phyloP scores from a whole-genome alignment of 225 moss, liverwort and hornwort genomes.

The Antitrichia curtipendula region DNA sequence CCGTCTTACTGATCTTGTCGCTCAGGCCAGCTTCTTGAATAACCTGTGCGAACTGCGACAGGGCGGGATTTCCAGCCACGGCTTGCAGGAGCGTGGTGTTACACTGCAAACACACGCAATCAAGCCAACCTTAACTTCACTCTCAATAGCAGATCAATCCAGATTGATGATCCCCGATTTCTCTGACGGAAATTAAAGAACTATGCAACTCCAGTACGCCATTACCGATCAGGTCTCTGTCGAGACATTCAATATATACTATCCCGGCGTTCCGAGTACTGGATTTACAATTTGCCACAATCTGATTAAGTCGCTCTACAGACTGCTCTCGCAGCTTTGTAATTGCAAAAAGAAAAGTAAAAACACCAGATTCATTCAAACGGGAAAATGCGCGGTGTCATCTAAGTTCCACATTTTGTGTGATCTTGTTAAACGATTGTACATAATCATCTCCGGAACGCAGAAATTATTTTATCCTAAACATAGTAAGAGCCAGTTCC shows the following conservation, averaged over 20 bases:
- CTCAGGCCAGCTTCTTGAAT: not conserved
- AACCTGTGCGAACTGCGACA: not conserved
- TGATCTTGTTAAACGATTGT: not conserved
- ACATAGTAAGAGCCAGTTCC: not conserved
- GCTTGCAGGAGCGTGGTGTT: conserved; percentile 9
- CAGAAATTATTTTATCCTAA: not conserved
- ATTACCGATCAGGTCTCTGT: no score
- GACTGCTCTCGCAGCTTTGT: not conserved
- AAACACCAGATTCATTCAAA: not conserved
- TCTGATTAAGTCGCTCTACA: not conserved
- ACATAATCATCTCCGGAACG: not conserved
- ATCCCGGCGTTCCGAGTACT: not conserved
- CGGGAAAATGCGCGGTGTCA: not conserved
- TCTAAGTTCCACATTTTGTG: no score
- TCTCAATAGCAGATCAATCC: not conserved
- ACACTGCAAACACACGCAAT: not conserved
- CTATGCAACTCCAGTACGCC: not conserved
- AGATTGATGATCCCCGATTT: not conserved
- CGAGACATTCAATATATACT: not conserved
- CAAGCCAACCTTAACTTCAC: not conserved
- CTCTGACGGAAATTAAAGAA: not conserved
- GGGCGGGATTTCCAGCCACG: not conserved
- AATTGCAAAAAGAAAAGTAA: not conserved
- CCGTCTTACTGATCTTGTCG: not conserved
- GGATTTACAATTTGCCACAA: not conserved